These are phyloP conservation scores for Neurospora africana DNA, from an alignment of 495 filamentous ascomycete species.

Conservation along the genomic window DNA sequence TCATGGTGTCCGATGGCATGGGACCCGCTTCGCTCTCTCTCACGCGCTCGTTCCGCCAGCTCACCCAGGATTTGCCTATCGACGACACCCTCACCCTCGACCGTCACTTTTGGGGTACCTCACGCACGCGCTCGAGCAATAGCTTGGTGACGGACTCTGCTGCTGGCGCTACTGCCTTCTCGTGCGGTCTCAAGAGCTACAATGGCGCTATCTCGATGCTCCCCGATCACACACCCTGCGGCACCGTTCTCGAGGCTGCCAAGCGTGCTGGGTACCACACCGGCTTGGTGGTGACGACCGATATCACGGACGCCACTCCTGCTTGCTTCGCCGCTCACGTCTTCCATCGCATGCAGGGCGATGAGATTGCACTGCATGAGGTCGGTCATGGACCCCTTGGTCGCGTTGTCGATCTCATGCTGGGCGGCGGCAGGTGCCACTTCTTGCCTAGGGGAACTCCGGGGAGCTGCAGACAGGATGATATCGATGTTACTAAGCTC, in stretches of 20 bases:
- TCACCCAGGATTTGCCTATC: slow-evolving; percentile 50
- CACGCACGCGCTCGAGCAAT: slow-evolving; percentile 69
- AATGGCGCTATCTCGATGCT: slow-evolving; percentile 90
- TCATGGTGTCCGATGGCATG: slow-evolving; percentile 99
- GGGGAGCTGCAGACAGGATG: slow-evolving; percentile 68
- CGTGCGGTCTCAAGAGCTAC: slow-evolving; percentile 84
- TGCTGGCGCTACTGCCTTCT: slow-evolving; percentile 92
- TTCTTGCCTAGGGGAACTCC: slow-evolving; percentile 72
- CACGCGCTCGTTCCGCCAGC: slow-evolving; percentile 74
- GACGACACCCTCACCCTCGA: slow-evolving; percentile 71
- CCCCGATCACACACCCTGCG: slow-evolving; percentile 76
- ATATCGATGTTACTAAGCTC: slow-evolving; percentile 54
- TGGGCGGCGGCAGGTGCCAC: slow-evolving; percentile 88
- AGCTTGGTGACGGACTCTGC: slow-evolving; percentile 89
- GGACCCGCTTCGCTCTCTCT: slow-evolving; percentile 80
- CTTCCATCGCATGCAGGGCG: slow-evolving; percentile 65
- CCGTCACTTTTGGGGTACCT: slow-evolving; percentile 76
- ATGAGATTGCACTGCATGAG: slow-evolving; percentile 85
- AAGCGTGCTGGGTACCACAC: slow-evolving; percentile 86
- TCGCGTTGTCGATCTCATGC: slow-evolving; percentile 75
- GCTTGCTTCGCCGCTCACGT: slow-evolving; percentile 92
- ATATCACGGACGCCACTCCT: slow-evolving; percentile 95
- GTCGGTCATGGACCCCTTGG: slow-evolving; percentile 74
- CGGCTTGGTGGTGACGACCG: slow-evolving; percentile 87
- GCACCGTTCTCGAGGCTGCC: slow-evolving; percentile 89